Evolutionary conservation across 2,329 filamentous ascomycete species (phyloP).

Genomic region (Fusarium sp.): DNA sequence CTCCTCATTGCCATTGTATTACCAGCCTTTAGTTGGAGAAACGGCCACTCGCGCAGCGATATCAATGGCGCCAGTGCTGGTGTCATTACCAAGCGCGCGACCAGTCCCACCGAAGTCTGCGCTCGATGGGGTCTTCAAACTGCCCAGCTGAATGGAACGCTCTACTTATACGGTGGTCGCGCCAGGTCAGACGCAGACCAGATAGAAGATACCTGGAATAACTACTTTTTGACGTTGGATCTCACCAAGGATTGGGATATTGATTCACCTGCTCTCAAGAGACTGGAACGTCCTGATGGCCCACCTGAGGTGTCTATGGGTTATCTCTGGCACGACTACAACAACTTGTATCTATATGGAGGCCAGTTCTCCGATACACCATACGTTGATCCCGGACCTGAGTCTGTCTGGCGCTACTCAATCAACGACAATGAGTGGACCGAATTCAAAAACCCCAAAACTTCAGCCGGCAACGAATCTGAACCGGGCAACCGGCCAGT

Average conservation of each 20-base stretch:
- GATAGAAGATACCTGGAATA: constrained; percentile 75
- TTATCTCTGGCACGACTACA: constrained; percentile 79
- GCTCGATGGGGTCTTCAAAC: constrained; percentile 74
- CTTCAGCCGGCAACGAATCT: constrained; percentile 71
- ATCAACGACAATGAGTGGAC: constrained; percentile 70
- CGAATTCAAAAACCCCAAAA: constrained; percentile 69
- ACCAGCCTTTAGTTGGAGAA: constrained; percentile 58
- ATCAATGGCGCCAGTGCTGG: constrained; percentile 61
- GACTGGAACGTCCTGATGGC: constrained; percentile 72
- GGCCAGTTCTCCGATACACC: constrained; percentile 77
- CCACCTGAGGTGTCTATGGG: constrained; percentile 78
- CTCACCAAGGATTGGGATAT: constrained; percentile 78
- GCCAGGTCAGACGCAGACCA: constrained; percentile 68
- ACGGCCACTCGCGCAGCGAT: constrained; percentile 52
- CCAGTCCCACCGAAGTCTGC: constrained; percentile 61
- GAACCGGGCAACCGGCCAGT: constrained; percentile 65
- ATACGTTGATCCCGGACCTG: constrained; percentile 63
- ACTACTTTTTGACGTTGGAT: constrained; percentile 78
- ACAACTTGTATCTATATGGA: constrained; percentile 78
- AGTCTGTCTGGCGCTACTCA: constrained; percentile 77
- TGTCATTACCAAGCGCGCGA: constrained; percentile 50
- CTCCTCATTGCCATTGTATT: constrained; percentile 63
- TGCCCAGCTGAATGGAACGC: constrained; percentile 77
- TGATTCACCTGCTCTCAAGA: constrained; percentile 69
- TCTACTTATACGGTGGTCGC: constrained; percentile 81